A percentile compares a stretch with the other conserved stretches of the same genome.
These are phyloP conservation scores for Cyclostephanos tholiformis DNA, from an alignment of 108 stramenopile genomes.

Conservation along the genomic window DNA sequence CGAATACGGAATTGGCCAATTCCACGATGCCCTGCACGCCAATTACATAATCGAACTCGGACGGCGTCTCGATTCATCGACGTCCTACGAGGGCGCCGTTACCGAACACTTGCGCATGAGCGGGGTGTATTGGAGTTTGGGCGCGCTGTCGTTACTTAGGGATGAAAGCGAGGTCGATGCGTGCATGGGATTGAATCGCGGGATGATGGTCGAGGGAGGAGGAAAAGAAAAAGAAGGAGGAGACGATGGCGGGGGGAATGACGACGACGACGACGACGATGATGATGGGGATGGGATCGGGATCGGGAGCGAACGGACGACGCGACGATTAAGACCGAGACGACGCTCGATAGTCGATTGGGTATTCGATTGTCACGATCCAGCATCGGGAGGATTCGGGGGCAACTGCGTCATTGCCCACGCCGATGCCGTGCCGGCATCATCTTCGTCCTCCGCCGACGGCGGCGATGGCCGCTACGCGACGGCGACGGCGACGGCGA, in stretches of 20 bases:
- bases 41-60: conserved; percentile 78
- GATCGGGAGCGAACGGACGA: no score
- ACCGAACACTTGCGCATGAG: conserved; percentile 94
- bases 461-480: not conserved
- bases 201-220: conserved; percentile 5
- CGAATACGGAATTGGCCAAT: conserved; percentile 27
- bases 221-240: conserved; percentile 21
- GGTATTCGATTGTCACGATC: conserved; percentile 90
- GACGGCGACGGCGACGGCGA: not conserved
- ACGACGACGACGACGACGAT: no score
- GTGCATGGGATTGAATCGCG: conserved; percentile 54
- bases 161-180: conserved; percentile 60
- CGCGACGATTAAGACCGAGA: no score
- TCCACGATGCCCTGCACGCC: conserved; percentile 77
- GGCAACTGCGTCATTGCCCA: no score
- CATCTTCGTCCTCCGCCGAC: conserved; percentile 6
- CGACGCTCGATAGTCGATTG: conserved; percentile 85
- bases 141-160: conserved; percentile 87
- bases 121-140: conserved; percentile 97
- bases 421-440: no score
- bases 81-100: conserved; percentile 90
- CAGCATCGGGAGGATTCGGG: conserved; percentile 85
- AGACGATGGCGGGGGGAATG: no score
- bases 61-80: conserved; percentile 67
- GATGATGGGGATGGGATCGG: no score